Evolutionary conservation across 2,329 filamentous ascomycete species (phyloP).

Genomic region (Zarea fungicola): DNA sequence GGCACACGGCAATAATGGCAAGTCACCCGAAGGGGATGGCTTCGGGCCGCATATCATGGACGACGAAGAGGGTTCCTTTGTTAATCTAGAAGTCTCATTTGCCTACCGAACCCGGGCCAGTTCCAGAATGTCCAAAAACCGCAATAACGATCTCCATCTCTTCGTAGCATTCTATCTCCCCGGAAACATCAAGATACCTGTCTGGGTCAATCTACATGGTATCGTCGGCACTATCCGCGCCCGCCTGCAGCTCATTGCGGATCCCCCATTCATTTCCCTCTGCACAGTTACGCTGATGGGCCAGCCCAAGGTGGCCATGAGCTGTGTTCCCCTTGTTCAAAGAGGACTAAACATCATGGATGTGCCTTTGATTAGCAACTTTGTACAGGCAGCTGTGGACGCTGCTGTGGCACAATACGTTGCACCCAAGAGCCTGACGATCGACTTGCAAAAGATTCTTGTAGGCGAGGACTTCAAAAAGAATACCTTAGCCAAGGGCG

Average conservation of each 20-base stretch:
- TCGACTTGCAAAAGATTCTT: conserved; percentile 73
- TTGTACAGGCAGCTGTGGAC: conserved; percentile 69
- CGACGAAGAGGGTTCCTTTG: conserved; percentile 71
- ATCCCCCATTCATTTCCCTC: conserved; percentile 72
- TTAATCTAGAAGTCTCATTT: conserved; percentile 71
- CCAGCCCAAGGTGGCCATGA: conserved; percentile 66
- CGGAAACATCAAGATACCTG: conserved; percentile 49
- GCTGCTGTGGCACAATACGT: conserved; percentile 71
- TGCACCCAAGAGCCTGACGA: conserved; percentile 67
- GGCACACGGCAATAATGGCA: conserved; percentile 31
- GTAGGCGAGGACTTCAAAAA: conserved; percentile 76
- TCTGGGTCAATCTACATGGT: conserved; percentile 71
- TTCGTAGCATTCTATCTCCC: conserved; percentile 66
- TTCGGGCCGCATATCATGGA: conserved; percentile 56
- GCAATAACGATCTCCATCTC: conserved; percentile 62
- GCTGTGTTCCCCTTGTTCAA: conserved; percentile 65
- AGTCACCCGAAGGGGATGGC: conserved; percentile 32
- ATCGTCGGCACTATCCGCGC: conserved; percentile 66
- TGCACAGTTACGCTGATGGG: conserved; percentile 71
- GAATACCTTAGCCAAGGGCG: conserved; percentile 59
- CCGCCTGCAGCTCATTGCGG: conserved; percentile 66
- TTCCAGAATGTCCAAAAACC: conserved; percentile 58
- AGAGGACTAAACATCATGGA: conserved; percentile 70
- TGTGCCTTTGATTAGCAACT: conserved; percentile 67
- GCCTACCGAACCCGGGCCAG: conserved; percentile 63